Evolutionary conservation across 2,329 filamentous ascomycete species (phyloP), one percentile per base, ranked within the genome.

Genomic region (Thermoascus crustaceus): DNA sequence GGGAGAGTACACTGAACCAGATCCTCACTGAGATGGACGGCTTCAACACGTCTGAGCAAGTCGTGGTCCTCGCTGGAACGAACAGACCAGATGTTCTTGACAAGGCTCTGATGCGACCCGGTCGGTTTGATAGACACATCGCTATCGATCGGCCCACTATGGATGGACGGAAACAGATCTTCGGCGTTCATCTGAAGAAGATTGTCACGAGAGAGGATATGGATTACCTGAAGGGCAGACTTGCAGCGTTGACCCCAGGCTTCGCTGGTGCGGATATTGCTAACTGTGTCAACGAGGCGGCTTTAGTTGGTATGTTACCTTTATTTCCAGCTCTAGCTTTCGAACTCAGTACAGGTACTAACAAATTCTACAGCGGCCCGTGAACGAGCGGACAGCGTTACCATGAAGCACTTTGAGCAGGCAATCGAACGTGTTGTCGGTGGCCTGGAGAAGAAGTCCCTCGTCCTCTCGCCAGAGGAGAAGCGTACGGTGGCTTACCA

Each of bases 21-120:
- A 96, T 98, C 42, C 71, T 98, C 35, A 98, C 91, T 0, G 91
- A 98, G 62, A 98, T 98, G 91, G 91, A 98, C 58, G 91, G 89
- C 39, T 96, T 96, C 78, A 95, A 95, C 64, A 96, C 89, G 5
- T 78, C 82, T 2, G 89, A 96, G 54, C 89, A 96, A 66, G 85
- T 98, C 26, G 89, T 98, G 35, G 91, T 98, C 20, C 75, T 98
- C 43, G 91, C 91, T 32, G 91, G 91, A 67, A 98, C 91, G 37
- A 98, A 98, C 67, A 76, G 91, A 65, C 83, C 87, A 7, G 91
- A 98, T 60, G 79, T 96, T 31, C 75, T 98, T 26, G 91, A 98
- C 61, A 87, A 91, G 68, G 91, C 91, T 5, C 69, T 98, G 47
- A 91, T 96, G 85, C 82, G 91, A 54, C 91, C 91, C 34, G 91